Conservation (phyloP, 495 filamentous ascomycete species). For the Echria macrotheca region DNA sequence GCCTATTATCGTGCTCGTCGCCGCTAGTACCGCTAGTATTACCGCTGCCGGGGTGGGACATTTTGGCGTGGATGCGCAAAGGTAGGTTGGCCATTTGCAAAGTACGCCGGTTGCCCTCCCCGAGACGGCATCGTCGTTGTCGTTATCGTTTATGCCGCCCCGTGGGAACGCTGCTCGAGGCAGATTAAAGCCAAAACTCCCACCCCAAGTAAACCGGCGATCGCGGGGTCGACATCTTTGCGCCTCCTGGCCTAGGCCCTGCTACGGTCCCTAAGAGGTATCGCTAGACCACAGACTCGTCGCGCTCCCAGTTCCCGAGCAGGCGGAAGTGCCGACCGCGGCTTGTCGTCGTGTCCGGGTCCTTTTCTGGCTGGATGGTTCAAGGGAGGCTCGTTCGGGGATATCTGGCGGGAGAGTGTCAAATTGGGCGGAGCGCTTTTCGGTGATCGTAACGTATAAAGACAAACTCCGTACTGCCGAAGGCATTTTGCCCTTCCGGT, state of each 20-base stretch:
- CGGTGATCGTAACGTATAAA: not conserved
- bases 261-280: slow-evolving; percentile 3
- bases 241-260: no score
- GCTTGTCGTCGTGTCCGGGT: not conserved
- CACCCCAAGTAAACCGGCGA: not conserved
- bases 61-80: not conserved
- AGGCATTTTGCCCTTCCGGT: not conserved
- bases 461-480: not conserved
- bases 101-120: slow-evolving; percentile 1
- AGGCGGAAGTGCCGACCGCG: slow-evolving; percentile 1
- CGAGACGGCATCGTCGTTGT: slow-evolving; percentile 3
- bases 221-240: no score
- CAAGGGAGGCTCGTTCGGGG: not conserved
- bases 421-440: not conserved
- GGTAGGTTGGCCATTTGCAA: not conserved
- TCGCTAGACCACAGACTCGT: slow-evolving; percentile 1
- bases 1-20: slow-evolving; percentile 1
- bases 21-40: slow-evolving; percentile 1
- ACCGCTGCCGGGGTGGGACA: slow-evolving; percentile 3
- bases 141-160: slow-evolving; percentile 1
- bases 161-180: slow-evolving; percentile 1
- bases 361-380: slow-evolving; percentile 1
- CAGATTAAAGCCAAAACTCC: slow-evolving; percentile 2
- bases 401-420: not conserved
- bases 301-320: slow-evolving; percentile 1